Evolutionary conservation across 1,284 basidiomycete species (phyloP).

Genomic region (Pascua sp.): DNA sequence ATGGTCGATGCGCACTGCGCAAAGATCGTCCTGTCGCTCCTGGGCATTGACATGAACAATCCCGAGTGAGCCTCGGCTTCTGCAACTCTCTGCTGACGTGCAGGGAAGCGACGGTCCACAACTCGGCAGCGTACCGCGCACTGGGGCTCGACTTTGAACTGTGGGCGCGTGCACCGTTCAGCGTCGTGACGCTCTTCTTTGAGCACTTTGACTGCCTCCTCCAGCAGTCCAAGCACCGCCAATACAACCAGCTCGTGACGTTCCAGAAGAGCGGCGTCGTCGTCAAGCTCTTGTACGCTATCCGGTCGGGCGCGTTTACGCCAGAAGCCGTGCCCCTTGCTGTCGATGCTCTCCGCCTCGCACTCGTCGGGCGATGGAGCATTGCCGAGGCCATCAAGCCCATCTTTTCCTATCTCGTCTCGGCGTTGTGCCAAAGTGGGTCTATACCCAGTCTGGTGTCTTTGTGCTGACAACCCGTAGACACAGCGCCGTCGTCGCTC

Average conservation of each 20-base stretch:
- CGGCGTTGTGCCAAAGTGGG: slow-evolving; percentile 69
- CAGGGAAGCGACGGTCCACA: slow-evolving; percentile 75
- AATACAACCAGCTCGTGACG: slow-evolving; percentile 65
- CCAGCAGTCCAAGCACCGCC: slow-evolving; percentile 64
- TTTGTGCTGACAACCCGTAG: slow-evolving; percentile 2
- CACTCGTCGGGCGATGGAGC: slow-evolving; percentile 41
- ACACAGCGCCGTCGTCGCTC: neutral
- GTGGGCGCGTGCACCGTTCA: slow-evolving; percentile 68
- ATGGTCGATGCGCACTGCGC: slow-evolving; percentile 72
- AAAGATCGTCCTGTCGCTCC: slow-evolving; percentile 73
- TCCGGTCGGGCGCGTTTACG: slow-evolving; percentile 72
- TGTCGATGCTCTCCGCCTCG: slow-evolving; percentile 45
- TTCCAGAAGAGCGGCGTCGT: slow-evolving; percentile 68
- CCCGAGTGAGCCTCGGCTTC: slow-evolving; percentile 60
- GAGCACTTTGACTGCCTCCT: slow-evolving; percentile 72
- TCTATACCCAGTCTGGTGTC: neutral
- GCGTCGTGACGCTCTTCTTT: slow-evolving; percentile 72
- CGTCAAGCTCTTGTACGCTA: slow-evolving; percentile 71
- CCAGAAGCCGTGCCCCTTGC: slow-evolving; percentile 58
- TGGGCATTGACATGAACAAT: slow-evolving; percentile 76
- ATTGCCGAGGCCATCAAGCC: slow-evolving; percentile 65
- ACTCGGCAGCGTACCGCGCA: slow-evolving; percentile 73
- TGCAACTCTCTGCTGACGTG: slow-evolving; percentile 3
- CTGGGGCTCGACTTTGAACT: slow-evolving; percentile 86
- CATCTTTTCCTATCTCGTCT: slow-evolving; percentile 76